Conservation (phyloP, 495 filamentous ascomycete species). For the Penicillium argentinense region DNA sequence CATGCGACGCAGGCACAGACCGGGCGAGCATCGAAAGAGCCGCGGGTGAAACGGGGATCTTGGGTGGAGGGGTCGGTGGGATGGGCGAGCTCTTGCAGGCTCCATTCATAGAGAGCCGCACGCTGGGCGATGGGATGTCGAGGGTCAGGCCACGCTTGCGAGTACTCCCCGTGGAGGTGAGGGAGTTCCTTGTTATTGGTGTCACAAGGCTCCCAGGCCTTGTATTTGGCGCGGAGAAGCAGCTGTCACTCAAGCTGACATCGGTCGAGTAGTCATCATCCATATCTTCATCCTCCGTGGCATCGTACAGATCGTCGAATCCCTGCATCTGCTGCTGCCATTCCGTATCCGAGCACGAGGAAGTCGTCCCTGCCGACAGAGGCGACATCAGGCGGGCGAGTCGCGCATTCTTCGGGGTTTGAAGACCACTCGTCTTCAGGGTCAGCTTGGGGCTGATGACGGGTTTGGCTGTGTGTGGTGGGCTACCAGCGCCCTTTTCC, state of each 20-base stretch:
- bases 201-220: conserved; percentile 41
- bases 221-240: conserved; percentile 41
- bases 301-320: conserved; percentile 85
- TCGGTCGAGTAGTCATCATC: conserved; percentile 37
- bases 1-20: conserved; percentile 69
- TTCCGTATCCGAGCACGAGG: conserved; percentile 46
- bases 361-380: conserved; percentile 36
- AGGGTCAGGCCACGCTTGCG: conserved; percentile 63
- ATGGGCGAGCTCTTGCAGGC: conserved; percentile 62
- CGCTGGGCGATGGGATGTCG: conserved; percentile 66
- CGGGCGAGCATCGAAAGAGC: conserved; percentile 65
- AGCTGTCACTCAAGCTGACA: conserved; percentile 41
- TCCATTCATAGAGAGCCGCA: conserved; percentile 57
- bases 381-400: conserved; percentile 36
- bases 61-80: conserved; percentile 72
- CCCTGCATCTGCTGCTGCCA: conserved; percentile 48
- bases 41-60: conserved; percentile 75
- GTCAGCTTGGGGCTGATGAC: conserved; percentile 36
- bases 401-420: conserved; percentile 29
- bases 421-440: conserved; percentile 37
- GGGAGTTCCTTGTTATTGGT: conserved; percentile 39
- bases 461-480: conserved; percentile 7
- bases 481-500: conserved; percentile 13
- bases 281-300: conserved; percentile 64
- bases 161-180: conserved; percentile 36